Evolutionary conservation across 371 early-diverging fungal species (phyloP).

Genomic region (Mortierella polycephala): DNA sequence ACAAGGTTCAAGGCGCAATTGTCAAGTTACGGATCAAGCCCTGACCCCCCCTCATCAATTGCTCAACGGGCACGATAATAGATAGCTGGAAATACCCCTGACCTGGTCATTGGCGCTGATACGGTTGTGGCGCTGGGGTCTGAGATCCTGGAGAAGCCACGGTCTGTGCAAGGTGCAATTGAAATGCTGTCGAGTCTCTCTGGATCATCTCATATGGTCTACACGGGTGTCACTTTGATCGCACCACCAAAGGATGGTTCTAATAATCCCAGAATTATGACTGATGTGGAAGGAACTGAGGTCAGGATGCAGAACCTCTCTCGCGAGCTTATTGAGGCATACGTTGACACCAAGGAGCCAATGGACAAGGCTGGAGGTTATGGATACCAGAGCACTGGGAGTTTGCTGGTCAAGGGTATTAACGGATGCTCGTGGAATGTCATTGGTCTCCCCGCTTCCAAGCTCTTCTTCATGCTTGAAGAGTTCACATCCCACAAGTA

Average conservation of each 20-base stretch:
- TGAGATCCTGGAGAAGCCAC: conserved; percentile 71
- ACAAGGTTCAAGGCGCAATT: too few species aligned
- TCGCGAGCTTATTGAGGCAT: conserved; percentile 69
- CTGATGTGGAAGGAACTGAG: conserved; percentile 60
- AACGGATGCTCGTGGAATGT: conserved; percentile 83
- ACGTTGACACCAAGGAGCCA: conserved; percentile 75
- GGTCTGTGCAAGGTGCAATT: conserved; percentile 62
- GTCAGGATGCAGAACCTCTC: conserved; percentile 56
- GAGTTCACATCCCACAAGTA: conserved; percentile 32
- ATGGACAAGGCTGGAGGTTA: conserved; percentile 91
- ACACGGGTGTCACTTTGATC: conserved; percentile 73
- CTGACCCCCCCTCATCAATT: background rate
- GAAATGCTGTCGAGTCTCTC: conserved; percentile 66
- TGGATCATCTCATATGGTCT: conserved; percentile 69
- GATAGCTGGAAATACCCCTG: conserved; percentile 50
- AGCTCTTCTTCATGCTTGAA: conserved; percentile 43
- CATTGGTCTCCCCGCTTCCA: conserved; percentile 58
- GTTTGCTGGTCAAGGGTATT: conserved; percentile 80
- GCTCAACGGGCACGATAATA: conserved; percentile 3
- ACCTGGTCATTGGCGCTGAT: conserved; percentile 84
- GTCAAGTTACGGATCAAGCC: too few species aligned
- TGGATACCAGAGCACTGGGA: conserved; percentile 83
- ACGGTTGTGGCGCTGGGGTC: conserved; percentile 76
- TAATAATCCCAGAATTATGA: conserved; percentile 31
- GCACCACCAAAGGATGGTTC: conserved; percentile 29